Evolutionary conservation across 139 green algal genomes (phyloP), one percentile per base, ranked within the genome.

Genomic region (Picochlorum sp.): DNA sequence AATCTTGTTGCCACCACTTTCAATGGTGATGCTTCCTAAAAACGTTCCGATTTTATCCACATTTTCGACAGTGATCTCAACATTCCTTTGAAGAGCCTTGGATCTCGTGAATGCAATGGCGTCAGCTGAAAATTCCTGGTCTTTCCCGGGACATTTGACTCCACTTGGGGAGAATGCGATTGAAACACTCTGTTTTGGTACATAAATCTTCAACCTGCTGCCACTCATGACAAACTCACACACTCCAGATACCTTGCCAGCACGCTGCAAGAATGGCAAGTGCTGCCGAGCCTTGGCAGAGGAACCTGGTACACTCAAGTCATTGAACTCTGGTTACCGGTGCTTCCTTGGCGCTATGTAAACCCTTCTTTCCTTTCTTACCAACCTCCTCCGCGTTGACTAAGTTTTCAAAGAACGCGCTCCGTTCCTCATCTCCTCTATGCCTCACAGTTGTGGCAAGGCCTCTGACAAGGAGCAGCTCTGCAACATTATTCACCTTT

Each of bases 21-120:
- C 52, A 26, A 61, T 21, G 13, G 26, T 68, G 3, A 94, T 61
- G 0, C 63, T 82, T 45, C 92, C 92, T 56, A 97, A 80, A 80
- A 98, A 97, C 34, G 87, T 97, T n/a, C 92, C 92, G 3, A 70
- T 84, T 63, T 88, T 88, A 79, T 97, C 88, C 45, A 88, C 78
- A 32, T 64, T 81, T 57, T 92, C 61, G 21, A 91, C 81, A 65
- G 81, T 75, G 13, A 92, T 66, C 67, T 90, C 78, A 11, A 80
- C 81, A 54, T 95, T 87, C 26, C 85, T 78, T 65, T 89, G 80
- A 34, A 81, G 47, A 85, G 30, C 87, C 75, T 24, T 76, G 57
- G 45, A 86, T 73, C 91, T 84, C 5, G 87, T 90, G 72, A 90
- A 96, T 1, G 63, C 51, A 18, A 91, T 67, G 2, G 92, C 90